phyloP scores from a whole-genome alignment of 2,329 filamentous ascomycete genomes.

The Colletotrichum tamarilloi region DNA sequence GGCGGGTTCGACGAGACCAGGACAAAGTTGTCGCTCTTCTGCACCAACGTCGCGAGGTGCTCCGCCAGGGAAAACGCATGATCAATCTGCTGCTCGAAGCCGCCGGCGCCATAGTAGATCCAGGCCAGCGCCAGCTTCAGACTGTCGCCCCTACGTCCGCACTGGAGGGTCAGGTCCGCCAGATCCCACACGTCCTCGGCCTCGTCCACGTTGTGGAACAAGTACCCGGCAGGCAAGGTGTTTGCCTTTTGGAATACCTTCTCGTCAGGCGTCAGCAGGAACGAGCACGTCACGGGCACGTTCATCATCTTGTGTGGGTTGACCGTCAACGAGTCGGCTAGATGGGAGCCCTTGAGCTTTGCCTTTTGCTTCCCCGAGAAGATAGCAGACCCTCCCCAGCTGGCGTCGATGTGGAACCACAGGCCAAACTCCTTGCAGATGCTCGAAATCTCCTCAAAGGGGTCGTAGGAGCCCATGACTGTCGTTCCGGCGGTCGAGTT shows the following conservation, averaged over 20 bases:
- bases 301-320: conserved; percentile 99
- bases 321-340: conserved; percentile 85
- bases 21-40: conserved; percentile 68
- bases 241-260: conserved; percentile 84
- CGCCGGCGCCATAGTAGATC: conserved; percentile 85
- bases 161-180: conserved; percentile 93
- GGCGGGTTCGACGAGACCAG: conserved; percentile 82
- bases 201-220: conserved; percentile 73
- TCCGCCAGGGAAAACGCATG: conserved; percentile 77
- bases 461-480: conserved; percentile 89
- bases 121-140: conserved; percentile 90
- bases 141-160: conserved; percentile 85
- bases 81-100: conserved; percentile 78
- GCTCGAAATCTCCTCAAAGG: conserved; percentile 74
- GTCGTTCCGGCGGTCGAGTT: conserved; percentile 97
- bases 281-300: conserved; percentile 89
- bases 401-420: conserved; percentile 94
- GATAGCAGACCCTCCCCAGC: conserved; percentile 87
- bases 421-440: conserved; percentile 79
- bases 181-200: conserved; percentile 82
- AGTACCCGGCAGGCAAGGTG: conserved; percentile 86
- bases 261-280: conserved; percentile 83
- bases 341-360: conserved; percentile 76
- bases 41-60: conserved; percentile 73
- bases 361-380: conserved; percentile 74